Evolutionary conservation across 2,329 filamentous ascomycete species (phyloP).

Genomic region (Orbilia ellipsospora): DNA sequence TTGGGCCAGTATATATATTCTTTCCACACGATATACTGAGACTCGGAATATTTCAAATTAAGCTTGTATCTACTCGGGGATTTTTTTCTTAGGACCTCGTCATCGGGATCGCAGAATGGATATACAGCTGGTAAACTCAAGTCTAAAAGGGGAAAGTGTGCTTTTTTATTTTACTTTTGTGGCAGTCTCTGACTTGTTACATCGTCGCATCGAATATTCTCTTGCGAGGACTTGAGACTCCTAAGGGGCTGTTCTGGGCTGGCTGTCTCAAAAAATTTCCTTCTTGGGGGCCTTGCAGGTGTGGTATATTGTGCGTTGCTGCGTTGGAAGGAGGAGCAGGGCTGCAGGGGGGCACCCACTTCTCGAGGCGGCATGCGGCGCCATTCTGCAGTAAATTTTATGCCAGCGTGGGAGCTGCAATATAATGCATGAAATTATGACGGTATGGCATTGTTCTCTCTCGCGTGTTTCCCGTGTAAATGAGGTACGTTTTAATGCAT

Average conservation of each 20-base stretch:
- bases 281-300: background rate
- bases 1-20: constrained; percentile 1
- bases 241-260: background rate
- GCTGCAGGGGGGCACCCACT: too few relatives aligned
- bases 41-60: constrained; percentile 3
- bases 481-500: background rate
- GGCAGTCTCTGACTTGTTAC: constrained; percentile 17
- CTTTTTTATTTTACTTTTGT: background rate
- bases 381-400: too few relatives aligned
- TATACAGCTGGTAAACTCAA: background rate
- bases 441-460: too few relatives aligned
- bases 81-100: constrained; percentile 4
- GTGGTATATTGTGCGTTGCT: constrained; percentile 18
- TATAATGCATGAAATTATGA: too few relatives aligned
- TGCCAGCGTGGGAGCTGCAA: too few relatives aligned
- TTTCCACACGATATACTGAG: background rate
- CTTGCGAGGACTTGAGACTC: background rate
- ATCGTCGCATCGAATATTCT: constrained; percentile 11
- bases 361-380: too few relatives aligned
- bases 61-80: background rate
- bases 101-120: constrained; percentile 1
- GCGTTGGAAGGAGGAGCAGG: background rate
- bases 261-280: constrained; percentile 3
- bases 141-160: background rate
- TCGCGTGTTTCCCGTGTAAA: too few relatives aligned